Evolutionary conservation across 352 stramenopile species (phyloP), one percentile per base, ranked within the genome.

Genomic region (Phytopythium aichiense): DNA sequence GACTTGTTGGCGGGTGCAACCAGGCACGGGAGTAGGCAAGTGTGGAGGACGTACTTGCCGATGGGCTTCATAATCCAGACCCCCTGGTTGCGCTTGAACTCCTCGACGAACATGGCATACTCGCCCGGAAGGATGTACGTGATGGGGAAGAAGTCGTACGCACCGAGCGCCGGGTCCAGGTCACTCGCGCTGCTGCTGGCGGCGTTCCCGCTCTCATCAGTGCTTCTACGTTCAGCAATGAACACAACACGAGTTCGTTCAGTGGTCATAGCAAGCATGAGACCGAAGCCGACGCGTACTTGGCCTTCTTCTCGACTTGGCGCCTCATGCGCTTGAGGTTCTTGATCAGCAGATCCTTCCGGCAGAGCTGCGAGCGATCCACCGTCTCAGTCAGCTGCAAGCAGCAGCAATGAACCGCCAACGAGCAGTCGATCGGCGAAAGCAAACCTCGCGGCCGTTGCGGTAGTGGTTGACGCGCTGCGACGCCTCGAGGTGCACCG

Each of bases 31-130:
- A 22, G 20, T 28, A 30, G 12, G n/a, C 23, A 50, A 28, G 7
- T 7, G 6, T 8, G 7, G 8, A 3, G 38, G 49, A 80, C 80
- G 48, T 67, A 92, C 77, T 91, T 96, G 48, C 94, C 93, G 25
- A 97, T 97, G 11, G 94, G 94, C 68, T 98, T 98, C 94, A 98
- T 98, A 69, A 98, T 98, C 94, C 94, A 98, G 2, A 97, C 82
- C 37, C 92, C 94, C 43, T 92, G 80, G 57, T 78, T 89, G 20
- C 89, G 76, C 61, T 97, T 97, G 58, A 97, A 98, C 57, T 98
- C 91, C 73, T 98, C 92, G 1, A 98, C 88, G 65, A 98, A 98
- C 67, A 98, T 89, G 22, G 86, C 87, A 64, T 98, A 98, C 54
- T 98, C 92, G 4, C 88, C 81, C 4, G 94, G 93, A n/a, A 98